phyloP scores from a whole-genome alignment of 768 basidiomycete species.

The Phlebiopsis gigantea region DNA sequence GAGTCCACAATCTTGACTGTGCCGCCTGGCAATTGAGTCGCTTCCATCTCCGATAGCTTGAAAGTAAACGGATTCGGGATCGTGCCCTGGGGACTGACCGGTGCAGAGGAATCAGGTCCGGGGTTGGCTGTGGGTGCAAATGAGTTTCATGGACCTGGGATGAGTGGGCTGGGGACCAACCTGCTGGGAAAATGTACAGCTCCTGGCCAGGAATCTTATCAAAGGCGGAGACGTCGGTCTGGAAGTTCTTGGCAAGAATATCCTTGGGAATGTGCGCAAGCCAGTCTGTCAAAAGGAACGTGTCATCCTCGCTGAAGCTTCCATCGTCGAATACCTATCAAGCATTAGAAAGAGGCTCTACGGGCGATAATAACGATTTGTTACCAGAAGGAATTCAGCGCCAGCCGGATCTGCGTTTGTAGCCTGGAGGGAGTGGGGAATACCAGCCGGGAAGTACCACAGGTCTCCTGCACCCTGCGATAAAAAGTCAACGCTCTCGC shows the following conservation, averaged over 20 bases:
- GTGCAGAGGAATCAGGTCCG: slow-evolving; percentile 28
- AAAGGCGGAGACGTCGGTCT: slow-evolving; percentile 20
- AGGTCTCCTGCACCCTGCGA: slow-evolving; percentile 11
- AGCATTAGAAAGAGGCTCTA: neutral
- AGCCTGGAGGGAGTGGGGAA: slow-evolving; percentile 13
- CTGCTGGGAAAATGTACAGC: slow-evolving; percentile 25
- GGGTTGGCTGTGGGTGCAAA: slow-evolving; percentile 14
- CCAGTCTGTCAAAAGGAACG: slow-evolving; percentile 29
- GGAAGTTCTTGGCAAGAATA: slow-evolving; percentile 31
- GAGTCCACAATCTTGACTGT: slow-evolving; percentile 40
- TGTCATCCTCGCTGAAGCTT: slow-evolving; percentile 27
- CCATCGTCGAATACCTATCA: slow-evolving; percentile 30
- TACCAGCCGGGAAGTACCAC: slow-evolving; percentile 16
- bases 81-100: slow-evolving; percentile 38
- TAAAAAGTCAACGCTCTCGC: neutral
- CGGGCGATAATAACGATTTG: neutral
- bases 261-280: slow-evolving; percentile 29
- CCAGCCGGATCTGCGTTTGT: slow-evolving; percentile 25
- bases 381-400: slow-evolving; percentile 22
- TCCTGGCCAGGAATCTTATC: slow-evolving; percentile 22
- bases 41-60: slow-evolving; percentile 38
- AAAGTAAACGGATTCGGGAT: slow-evolving; percentile 43
- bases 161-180: slow-evolving; percentile 8
- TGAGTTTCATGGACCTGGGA: neutral
- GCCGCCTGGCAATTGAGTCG: slow-evolving; percentile 40